These are phyloP conservation scores for Saitozyma podzolica DNA, from an alignment of 768 basidiomycete genomes.

Conservation along the genomic window DNA sequence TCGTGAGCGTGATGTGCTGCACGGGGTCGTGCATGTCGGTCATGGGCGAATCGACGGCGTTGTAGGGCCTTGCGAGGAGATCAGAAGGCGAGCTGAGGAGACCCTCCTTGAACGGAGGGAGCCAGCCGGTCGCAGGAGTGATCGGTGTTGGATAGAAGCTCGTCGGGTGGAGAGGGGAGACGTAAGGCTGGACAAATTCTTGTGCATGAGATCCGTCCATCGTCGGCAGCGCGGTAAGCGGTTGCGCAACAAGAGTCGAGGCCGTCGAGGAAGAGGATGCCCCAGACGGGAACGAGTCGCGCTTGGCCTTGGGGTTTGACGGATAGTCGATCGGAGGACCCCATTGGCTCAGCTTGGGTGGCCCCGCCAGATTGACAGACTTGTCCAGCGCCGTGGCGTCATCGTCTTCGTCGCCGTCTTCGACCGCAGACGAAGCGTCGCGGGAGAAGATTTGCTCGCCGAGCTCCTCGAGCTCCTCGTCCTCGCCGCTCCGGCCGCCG, in stretches of 20 bases:
- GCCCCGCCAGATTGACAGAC: neutral
- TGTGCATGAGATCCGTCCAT: no score
- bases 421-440: constrained; percentile 11
- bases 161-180: constrained; percentile 15
- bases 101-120: neutral
- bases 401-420: constrained; percentile 4
- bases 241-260: no score
- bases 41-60: no score
- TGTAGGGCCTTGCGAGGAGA: neutral
- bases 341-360: no score
- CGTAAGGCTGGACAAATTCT: no score
- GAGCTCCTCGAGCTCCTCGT: constrained; percentile 17
- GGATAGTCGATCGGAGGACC: no score
- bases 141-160: constrained; percentile 27
- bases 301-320: neutral
- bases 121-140: constrained; percentile 14
- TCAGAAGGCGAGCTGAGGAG: constrained; percentile 1
- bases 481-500: constrained; percentile 9
- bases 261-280: no score
- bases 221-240: no score
- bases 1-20: constrained; percentile 35
- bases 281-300: no score
- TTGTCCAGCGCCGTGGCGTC: constrained; percentile 6
- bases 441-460: constrained; percentile 25
- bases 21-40: constrained; percentile 1